These are phyloP conservation scores for Malassezia sympodialis DNA, from an alignment of 1,284 basidiomycete genomes.

Conservation along the genomic window DNA sequence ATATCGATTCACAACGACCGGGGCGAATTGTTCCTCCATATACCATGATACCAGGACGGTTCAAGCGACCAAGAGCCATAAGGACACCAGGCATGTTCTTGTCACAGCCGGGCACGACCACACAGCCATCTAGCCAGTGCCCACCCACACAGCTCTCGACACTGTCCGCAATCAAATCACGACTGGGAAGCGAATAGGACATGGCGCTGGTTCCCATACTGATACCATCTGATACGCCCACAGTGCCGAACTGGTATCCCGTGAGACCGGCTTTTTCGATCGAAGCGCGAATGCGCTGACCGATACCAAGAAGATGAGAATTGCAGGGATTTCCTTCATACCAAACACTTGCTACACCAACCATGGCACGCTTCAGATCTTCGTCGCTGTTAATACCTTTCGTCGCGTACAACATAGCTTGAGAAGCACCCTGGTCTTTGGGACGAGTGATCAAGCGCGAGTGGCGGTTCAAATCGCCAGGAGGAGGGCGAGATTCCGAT, in stretches of 20 bases:
- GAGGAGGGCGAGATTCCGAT: slow-evolving; percentile 20
- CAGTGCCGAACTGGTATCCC: slow-evolving; percentile 45
- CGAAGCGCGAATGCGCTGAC: slow-evolving; percentile 37
- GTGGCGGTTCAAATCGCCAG: slow-evolving; percentile 40
- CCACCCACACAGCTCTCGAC: slow-evolving; percentile 44
- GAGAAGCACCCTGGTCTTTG: slow-evolving; percentile 46
- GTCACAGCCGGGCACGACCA: slow-evolving; percentile 46
- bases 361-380: slow-evolving; percentile 43
- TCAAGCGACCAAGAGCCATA: slow-evolving; percentile 45
- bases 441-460: slow-evolving; percentile 42
- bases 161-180: slow-evolving; percentile 45
- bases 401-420: slow-evolving; percentile 48
- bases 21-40: slow-evolving; percentile 48
- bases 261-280: slow-evolving; percentile 41
- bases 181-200: slow-evolving; percentile 44
- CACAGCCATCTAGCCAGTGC: slow-evolving; percentile 46
- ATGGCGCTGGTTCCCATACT: slow-evolving; percentile 47
- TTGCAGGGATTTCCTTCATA: slow-evolving; percentile 48
- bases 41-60: slow-evolving; percentile 47
- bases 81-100: slow-evolving; percentile 49
- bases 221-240: slow-evolving; percentile 48
- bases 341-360: slow-evolving; percentile 45
- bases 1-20: slow-evolving; percentile 29
- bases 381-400: slow-evolving; percentile 39
- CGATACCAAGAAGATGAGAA: slow-evolving; percentile 41